Evolutionary conservation across 2,329 filamentous ascomycete species (phyloP), one percentile per base, ranked within the genome.

Genomic region (Fusarium staphyleae): DNA sequence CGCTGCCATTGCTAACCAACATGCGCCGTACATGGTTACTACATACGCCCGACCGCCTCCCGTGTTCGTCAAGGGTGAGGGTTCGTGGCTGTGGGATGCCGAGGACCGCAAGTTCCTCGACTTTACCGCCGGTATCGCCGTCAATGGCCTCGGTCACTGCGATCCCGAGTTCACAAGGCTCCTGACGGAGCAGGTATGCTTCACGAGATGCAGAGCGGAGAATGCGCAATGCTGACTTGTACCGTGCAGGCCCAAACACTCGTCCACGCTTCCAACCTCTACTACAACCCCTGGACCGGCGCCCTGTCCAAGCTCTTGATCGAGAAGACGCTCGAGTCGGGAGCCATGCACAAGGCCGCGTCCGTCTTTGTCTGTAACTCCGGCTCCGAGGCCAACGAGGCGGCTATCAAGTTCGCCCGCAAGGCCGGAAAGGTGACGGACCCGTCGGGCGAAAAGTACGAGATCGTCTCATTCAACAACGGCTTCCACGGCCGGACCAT

Each of bases 401-500:
- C 93, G 1, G 95, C 93, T 29, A 89, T 99, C 73, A 99, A 99
- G 75, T 98, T 99, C 69, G 90, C 93, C 15, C 86, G 95, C 66
- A 99, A 99, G 76, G 87, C 89, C 16, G 93, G 92, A 66, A 93
- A 93, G 74, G 78, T 85, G 9, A 67, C 87, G 22, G 88, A 92
- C 60, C 85, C 89, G 1, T 85, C 85, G 0, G 88, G 89, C 40
- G 75, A 74, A 15, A 96, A 98, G 78, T 75, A 85, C 66, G 92
- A 97, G 69, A 77, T 99, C 40, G 90, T 98, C 44, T 96, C 91
- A 13, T 99, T 98, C 80, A 78, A 90, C 66, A 88, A 89, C 66
- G 93, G 91, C 32, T 99, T 99, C 81, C 95, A 99, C 75, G 95
- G 95, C 66, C 88, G 95, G 53, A 98, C 95, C 13, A 96, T 98